phyloP scores from a whole-genome alignment of 192 early-diverging fungal genomes.

The Lobosporangium transversale region DNA sequence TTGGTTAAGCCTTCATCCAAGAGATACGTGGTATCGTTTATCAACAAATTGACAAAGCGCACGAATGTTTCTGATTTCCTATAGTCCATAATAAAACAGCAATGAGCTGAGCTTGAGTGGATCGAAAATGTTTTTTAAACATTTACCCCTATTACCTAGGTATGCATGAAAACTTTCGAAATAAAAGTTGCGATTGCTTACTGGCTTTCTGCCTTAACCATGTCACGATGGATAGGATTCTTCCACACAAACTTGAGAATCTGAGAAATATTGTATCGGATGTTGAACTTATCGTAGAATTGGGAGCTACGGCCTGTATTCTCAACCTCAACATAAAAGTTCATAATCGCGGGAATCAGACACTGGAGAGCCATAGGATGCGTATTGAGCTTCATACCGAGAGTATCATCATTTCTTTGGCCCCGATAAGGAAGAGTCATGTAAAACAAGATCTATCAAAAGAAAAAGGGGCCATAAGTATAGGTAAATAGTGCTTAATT shows the following conservation, averaged over 20 bases:
- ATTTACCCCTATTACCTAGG: no score
- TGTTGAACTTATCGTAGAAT: constrained; percentile 99
- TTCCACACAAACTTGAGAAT: constrained; percentile 87
- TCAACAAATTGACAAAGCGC: constrained; percentile 87
- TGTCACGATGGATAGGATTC: constrained; percentile 74
- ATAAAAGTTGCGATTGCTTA: no score
- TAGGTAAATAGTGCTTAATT: not conserved
- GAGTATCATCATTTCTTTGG: constrained; percentile 66
- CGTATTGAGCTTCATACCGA: constrained; percentile 72
- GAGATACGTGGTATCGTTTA: constrained; percentile 96
- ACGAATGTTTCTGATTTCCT: constrained; percentile 78
- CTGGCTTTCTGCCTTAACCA: constrained; percentile 69
- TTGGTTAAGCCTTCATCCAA: constrained; percentile 93
- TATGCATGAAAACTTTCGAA: no score
- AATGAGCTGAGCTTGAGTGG: no score
- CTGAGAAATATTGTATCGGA: constrained; percentile 95
- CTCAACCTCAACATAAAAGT: constrained; percentile 97
- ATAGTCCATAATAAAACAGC: not conserved
- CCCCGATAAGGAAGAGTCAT: constrained; percentile 77
- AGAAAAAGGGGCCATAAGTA: not conserved
- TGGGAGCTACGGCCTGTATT: constrained; percentile 91
- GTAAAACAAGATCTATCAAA: constrained; percentile 74
- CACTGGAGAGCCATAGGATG: constrained; percentile 79
- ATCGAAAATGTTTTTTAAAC: no score
- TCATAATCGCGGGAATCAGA: constrained; percentile 85